Percentiles rank a stretch among this genome's conserved stretches.
These are phyloP conservation scores for Miscanthus lutarioriparius DNA, from an alignment of 176 grass and related monocot genomes.

Conservation along the genomic window DNA sequence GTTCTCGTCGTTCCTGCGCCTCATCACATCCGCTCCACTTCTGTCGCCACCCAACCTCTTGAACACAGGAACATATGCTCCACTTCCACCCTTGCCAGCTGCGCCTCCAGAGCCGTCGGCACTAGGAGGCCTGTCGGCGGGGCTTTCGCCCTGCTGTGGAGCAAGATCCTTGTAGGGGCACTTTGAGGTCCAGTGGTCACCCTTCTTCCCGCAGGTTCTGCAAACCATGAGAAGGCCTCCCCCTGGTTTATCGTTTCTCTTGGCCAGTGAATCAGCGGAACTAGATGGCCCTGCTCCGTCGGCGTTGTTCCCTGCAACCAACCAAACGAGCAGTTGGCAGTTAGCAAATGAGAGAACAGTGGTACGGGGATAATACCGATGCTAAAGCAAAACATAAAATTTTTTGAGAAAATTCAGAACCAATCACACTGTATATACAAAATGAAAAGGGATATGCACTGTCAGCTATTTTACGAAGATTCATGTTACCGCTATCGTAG, in stretches of 20 bases:
- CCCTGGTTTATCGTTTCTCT: slow-evolving; percentile 19
- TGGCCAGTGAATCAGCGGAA: slow-evolving; percentile 53
- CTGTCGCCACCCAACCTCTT: slow-evolving; percentile 50
- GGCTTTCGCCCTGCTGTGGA: slow-evolving; percentile 34
- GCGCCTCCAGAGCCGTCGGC: slow-evolving; percentile 24
- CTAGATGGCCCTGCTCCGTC: slow-evolving; percentile 50
- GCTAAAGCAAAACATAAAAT: background rate
- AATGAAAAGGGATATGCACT: background rate
- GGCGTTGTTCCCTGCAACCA: slow-evolving; percentile 61
- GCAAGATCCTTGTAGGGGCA: slow-evolving; percentile 98
- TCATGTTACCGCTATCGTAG: background rate
- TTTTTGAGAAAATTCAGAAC: background rate
- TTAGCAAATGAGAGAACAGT: background rate
- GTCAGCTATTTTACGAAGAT: background rate
- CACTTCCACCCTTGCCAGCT: slow-evolving; percentile 27
- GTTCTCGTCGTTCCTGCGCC: slow-evolving; percentile 82
- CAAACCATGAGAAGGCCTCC: slow-evolving; percentile 84
- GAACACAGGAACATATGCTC: slow-evolving; percentile 74
- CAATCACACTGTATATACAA: too few relatives aligned
- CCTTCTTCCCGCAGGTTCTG: slow-evolving; percentile 90
- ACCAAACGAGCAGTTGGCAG: background rate
- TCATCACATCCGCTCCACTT: slow-evolving; percentile 56
- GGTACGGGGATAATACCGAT: background rate
- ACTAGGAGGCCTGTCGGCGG: slow-evolving; percentile 53
- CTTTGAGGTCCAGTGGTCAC: slow-evolving; percentile 96